Base-by-base conservation (phyloP, 1,139 yeast genomes). In the Suhomyces bokatorum region DNA sequence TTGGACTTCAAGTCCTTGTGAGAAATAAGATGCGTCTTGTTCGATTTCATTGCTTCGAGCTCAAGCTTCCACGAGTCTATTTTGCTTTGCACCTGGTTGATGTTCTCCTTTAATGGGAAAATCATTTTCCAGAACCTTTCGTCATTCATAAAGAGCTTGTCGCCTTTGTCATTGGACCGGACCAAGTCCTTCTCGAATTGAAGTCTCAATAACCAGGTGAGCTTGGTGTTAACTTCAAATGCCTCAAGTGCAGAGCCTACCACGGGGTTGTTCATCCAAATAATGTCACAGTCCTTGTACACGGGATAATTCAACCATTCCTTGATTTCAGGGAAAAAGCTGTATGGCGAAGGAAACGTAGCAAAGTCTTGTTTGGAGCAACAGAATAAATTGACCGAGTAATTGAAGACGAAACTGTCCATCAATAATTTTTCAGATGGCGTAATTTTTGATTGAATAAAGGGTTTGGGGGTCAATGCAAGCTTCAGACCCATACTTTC, bases 171-270 rank as follows among this genome's bases (percentile, higher is more conserved):
- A 10, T 14, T 27, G 3, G 17, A 6, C 11, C 14, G 11, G 12
- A 22, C 29, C 12, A 32, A 30, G 11, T 20, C 44, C 17, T 32
- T 35, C 14, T 53, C 51, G 27, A 48, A 55, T 43, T 54, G 64
- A 11, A 60, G 53, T 32, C 75, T 53, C 15, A 69, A 47, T 29
- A 74, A 46, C 66, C 73, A 75, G 0, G 70, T 58, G 3, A 70
- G 58, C 47, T 75, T 75, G 16, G 74, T 67, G 10, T 64, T 55
- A 9, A 69, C 55, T 45, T 73, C 78, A 51, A 64, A 68, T 8
- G 55, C 38, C 17, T 51, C 54, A 2, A 48, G 35, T 2, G 57
- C 52, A 8, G 52, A 51, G 6, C 57, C 57, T 27, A 52, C 27
- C 6, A 53, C 55, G 0, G 57, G 57, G 27, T 53, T 53, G 30